Percentiles rank a stretch among this genome's conserved stretches.
Conservation (phyloP, 306 rosid species). For the Glycine latifolia region DNA sequence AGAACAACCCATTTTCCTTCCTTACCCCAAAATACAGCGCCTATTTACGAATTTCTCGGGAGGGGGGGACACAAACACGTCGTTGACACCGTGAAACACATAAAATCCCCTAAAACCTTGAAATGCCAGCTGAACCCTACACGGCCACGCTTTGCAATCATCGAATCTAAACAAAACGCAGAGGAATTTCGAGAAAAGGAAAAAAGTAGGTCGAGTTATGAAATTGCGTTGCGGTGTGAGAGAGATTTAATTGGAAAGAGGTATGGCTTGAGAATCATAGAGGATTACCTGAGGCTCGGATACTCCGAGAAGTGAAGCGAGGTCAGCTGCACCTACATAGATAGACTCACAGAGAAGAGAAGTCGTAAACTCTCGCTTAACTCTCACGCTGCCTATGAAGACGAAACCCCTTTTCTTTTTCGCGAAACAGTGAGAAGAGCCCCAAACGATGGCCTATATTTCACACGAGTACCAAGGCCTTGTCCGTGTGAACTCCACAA, state of each 20-base stretch:
- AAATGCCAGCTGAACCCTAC: constrained; percentile 33
- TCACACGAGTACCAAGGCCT: constrained; percentile 9
- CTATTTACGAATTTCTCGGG: not conserved
- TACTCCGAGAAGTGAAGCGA: constrained; percentile 38
- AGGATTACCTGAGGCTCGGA: constrained; percentile 50
- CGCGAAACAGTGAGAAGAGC: not conserved
- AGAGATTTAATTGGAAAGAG: not conserved
- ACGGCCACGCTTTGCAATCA: not conserved
- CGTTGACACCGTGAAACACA: no score
- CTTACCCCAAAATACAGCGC: constrained; percentile 5
- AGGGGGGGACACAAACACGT: no score
- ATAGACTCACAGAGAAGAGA: constrained; percentile 1
- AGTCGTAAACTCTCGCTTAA: constrained; percentile 10
- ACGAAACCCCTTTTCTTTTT: not conserved
- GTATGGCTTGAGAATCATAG: not conserved
- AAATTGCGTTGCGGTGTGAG: constrained; percentile 8
- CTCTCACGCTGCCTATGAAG: constrained; percentile 19
- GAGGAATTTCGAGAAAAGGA: not conserved
- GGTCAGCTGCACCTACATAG: constrained; percentile 36
- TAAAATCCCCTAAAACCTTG: not conserved
- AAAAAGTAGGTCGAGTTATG: constrained; percentile 1
- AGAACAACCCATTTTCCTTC: constrained; percentile 15
- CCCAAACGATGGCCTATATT: constrained; percentile 34
- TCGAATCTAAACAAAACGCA: constrained; percentile 6
- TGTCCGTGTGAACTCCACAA: constrained; percentile 2